Evolutionary conservation across 495 filamentous ascomycete genomes (phyloP).

Genomic region (Aspergillus coremiiformis): DNA sequence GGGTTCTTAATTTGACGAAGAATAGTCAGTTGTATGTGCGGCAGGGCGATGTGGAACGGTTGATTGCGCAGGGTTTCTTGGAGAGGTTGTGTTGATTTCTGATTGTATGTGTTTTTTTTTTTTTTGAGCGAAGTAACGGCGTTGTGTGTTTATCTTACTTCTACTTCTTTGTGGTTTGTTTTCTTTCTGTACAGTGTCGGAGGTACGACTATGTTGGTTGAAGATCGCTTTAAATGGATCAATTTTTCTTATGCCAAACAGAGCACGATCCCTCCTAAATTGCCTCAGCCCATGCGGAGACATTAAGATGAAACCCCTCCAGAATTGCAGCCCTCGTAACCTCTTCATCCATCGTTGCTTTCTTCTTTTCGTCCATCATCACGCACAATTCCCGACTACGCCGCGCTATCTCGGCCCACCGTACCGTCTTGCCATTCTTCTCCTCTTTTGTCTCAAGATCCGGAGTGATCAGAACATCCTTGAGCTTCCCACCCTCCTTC

Average conservation of each 20-base stretch:
- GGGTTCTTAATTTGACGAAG: slow-evolving; percentile 91
- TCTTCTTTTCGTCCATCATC: neutral
- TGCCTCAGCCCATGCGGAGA: neutral
- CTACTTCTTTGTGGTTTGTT: too few relatives aligned
- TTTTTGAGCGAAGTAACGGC: slow-evolving; percentile 5
- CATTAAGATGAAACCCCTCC: neutral
- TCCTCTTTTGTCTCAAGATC: neutral
- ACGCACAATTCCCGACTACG: neutral
- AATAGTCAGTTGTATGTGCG: slow-evolving; percentile 97
- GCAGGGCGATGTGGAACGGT: slow-evolving; percentile 89
- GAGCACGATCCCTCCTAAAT: neutral
- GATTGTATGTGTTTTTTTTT: slow-evolving; percentile 20
- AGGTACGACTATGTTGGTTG: too few relatives aligned
- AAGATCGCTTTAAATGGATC: too few relatives aligned
- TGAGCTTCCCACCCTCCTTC: slow-evolving; percentile 5
- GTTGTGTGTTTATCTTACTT: slow-evolving; percentile 10
- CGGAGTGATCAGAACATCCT: neutral
- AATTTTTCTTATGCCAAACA: too few relatives aligned
- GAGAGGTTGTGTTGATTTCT: slow-evolving; percentile 85
- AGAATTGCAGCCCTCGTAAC: neutral
- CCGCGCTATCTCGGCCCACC: neutral
- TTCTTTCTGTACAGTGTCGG: too few relatives aligned
- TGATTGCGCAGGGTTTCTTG: slow-evolving; percentile 96
- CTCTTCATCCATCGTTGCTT: neutral
- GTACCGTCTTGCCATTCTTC: neutral